phyloP scores from a whole-genome alignment of 176 grass and related monocot genomes.

The Carex kokanica region DNA sequence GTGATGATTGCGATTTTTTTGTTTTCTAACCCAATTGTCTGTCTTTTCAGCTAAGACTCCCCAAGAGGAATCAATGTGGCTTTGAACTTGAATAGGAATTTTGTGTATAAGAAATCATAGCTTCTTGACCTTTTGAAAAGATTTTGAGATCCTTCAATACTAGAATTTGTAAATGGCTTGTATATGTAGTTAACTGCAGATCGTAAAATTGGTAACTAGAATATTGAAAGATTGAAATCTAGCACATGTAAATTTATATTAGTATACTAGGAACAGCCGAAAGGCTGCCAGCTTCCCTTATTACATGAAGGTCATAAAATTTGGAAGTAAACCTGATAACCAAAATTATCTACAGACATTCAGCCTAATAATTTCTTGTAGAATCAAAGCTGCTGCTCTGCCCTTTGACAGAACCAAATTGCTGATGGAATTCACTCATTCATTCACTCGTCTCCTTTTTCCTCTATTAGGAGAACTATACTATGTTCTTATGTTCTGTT shows the following conservation, averaged over 20 bases:
- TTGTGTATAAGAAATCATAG: conserved; percentile 3
- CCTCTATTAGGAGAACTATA: background rate
- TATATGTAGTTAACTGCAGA: background rate
- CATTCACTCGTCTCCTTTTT: background rate
- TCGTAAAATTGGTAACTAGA: background rate
- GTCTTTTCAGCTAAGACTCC: conserved; percentile 62
- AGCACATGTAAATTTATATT: background rate
- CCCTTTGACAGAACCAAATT: background rate
- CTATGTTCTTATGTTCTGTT: background rate
- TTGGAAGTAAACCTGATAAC: background rate
- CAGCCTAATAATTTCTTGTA: background rate
- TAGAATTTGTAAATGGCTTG: background rate
- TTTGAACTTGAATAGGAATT: conserved; percentile 29
- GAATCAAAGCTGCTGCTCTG: background rate
- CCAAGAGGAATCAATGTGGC: conserved; percentile 24
- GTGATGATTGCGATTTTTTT: background rate
- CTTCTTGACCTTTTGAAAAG: background rate
- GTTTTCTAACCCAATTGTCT: background rate
- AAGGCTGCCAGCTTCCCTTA: background rate
- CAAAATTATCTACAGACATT: background rate
- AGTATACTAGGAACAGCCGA: background rate
- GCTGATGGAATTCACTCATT: background rate
- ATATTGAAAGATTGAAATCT: background rate
- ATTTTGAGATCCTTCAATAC: background rate
- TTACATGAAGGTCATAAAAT: background rate